A percentile compares a stretch with the other conserved stretches of the same genome.
Conservation (phyloP, 495 filamentous ascomycete species). For the Penicillium psychrofluorescens region DNA sequence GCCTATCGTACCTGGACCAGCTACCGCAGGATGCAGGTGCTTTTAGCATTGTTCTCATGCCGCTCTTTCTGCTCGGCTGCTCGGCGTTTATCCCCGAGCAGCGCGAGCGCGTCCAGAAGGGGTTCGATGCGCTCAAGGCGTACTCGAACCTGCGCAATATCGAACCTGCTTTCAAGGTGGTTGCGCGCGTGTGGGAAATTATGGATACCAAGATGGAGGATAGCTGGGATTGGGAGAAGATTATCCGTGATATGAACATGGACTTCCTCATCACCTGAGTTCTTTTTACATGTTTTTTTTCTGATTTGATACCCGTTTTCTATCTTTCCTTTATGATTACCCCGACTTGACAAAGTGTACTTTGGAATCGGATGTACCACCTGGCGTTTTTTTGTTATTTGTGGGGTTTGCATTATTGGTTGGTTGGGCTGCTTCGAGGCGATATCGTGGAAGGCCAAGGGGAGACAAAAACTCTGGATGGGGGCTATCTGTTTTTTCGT, state of each 20-base stretch:
- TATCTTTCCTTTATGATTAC: not conserved
- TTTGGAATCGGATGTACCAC: constrained; percentile 9
- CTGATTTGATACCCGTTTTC: constrained; percentile 10
- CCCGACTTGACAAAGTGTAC: no score
- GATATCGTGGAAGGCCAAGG: no score
- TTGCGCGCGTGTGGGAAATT: constrained; percentile 73
- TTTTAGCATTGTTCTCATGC: constrained; percentile 81
- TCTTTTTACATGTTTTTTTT: constrained; percentile 3
- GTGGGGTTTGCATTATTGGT: not conserved
- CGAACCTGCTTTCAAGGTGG: constrained; percentile 63
- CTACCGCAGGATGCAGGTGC: constrained; percentile 55
- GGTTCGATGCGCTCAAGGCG: constrained; percentile 61
- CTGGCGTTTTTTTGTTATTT: constrained; percentile 8
- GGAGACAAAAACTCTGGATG: no score
- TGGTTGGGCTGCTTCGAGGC: no score
- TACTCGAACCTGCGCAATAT: constrained; percentile 81
- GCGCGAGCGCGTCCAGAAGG: constrained; percentile 59
- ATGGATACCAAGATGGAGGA: constrained; percentile 72
- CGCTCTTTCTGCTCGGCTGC: constrained; percentile 81
- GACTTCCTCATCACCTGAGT: constrained; percentile 72
- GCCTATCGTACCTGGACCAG: constrained; percentile 55
- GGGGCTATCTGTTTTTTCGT: not conserved
- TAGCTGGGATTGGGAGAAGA: constrained; percentile 86
- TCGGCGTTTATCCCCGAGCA: constrained; percentile 67
- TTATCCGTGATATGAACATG: constrained; percentile 67